Evolutionary conservation across 345 rosid genomes (phyloP), one percentile per base, ranked within the genome.

Genomic region (Citrus unshiu): DNA sequence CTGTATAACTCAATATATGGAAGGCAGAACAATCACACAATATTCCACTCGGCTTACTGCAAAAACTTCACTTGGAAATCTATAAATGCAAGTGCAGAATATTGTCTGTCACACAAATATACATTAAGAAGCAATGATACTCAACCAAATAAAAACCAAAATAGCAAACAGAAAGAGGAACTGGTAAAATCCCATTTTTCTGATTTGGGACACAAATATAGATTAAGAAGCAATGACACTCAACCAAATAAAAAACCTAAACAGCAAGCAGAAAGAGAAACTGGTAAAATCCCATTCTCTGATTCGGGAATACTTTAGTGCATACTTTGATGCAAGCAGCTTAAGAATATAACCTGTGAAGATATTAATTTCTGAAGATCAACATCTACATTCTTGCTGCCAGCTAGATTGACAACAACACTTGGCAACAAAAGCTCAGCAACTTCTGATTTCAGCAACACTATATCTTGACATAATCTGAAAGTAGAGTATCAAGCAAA

Each of bases 401-500:
- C 84, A 21, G 96, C 94, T 51, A 95, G 85, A 89, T 91, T 91
- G 80, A 90, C 95, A 84, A 92, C 70, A 67, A 91, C 88, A 84
- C 86, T 86, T 19, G 98, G 91, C 73, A 95, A 87, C 51, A 93
- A 84, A 82, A 95, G 94, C 93, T 93, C 98, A 70, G 98, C 92
- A 63, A 88, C 92, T 87, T 95, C 98, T 66, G 96, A 88, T 85
- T 95, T 95, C 80, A 90, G 81, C 82, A 89, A 72, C 77, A 89
- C 93, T 77, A 95, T 86, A 81, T 91, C 93, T 86, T 92, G 99
- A 80, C 93, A 95, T 83, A 95, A 87, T 87, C 99, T 95, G 89
- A 64, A 79, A 80, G 73, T 34, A 75, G 62, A 70, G 34, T 32
- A 3, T 46, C 32, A 82, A 77, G 46, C 77, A 70, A 66, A 74